phyloP scores from a whole-genome alignment of 495 filamentous ascomycete genomes.

The Aspergillus carlsbadensis region DNA sequence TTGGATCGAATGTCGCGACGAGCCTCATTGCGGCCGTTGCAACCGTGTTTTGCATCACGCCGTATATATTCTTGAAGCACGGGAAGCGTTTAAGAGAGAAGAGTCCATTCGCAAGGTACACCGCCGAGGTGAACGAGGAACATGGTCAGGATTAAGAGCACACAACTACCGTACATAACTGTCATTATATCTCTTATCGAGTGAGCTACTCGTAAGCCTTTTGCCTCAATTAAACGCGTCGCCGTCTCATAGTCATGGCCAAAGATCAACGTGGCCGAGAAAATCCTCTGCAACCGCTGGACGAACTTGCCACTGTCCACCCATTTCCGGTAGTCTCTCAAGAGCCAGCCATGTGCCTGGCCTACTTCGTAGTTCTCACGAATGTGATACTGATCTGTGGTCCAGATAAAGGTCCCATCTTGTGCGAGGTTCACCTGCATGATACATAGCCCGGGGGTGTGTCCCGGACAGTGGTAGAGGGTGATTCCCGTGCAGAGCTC shows the following conservation, averaged over 20 bases:
- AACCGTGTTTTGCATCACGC: conserved; percentile 37
- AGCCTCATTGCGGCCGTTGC: conserved; percentile 40
- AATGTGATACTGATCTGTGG: conserved; percentile 44
- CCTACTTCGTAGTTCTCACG: conserved; percentile 35
- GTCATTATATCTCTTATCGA: background rate
- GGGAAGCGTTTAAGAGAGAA: conserved; percentile 35
- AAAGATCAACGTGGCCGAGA: conserved; percentile 38
- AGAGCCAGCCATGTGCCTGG: conserved; percentile 43
- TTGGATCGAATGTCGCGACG: conserved; percentile 39
- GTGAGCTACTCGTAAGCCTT: conserved; percentile 19
- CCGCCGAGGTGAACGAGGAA: conserved; percentile 24
- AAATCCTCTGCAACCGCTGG: conserved; percentile 32
- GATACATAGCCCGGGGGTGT: conserved; percentile 38
- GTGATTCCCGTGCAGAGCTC: conserved; percentile 40
- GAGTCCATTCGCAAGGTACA: conserved; percentile 44
- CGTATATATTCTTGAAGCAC: conserved; percentile 34
- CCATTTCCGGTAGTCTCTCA: conserved; percentile 44
- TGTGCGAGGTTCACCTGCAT: conserved; percentile 41
- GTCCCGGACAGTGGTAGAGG: conserved; percentile 38
- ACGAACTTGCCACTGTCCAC: conserved; percentile 40
- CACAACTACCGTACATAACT: no score
- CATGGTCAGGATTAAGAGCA: background rate
- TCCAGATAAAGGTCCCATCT: conserved; percentile 44
- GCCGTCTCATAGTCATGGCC: conserved; percentile 35
- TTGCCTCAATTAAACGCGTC: conserved; percentile 16